A percentile compares a stretch with the other conserved stretches of the same genome.
Conservation (phyloP, 257 asterid species). For the Linderniella brevidens region DNA sequence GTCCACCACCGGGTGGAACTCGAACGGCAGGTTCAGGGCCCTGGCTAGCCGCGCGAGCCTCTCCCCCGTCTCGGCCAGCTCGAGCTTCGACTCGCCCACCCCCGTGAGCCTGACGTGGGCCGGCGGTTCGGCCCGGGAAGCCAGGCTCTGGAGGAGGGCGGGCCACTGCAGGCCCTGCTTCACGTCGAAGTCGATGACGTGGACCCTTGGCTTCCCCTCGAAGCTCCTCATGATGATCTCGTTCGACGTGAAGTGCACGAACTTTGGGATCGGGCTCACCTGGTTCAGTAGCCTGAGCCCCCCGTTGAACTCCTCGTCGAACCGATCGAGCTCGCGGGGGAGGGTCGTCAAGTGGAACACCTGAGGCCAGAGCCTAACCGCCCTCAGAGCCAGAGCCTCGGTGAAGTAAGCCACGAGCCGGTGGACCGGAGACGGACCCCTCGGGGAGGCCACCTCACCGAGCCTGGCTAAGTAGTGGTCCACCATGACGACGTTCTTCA, state of each 20-base stretch:
- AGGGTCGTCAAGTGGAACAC: slow-evolving; percentile 46
- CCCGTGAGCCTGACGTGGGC: slow-evolving; percentile 82
- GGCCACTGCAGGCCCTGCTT: slow-evolving; percentile 98
- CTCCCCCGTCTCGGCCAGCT: slow-evolving; percentile 63
- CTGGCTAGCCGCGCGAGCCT: slow-evolving; percentile 67
- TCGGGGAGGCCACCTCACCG: slow-evolving; percentile 89
- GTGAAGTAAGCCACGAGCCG: slow-evolving; percentile 79
- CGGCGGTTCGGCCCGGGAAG: slow-evolving; percentile 53
- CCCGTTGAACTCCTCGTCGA: slow-evolving; percentile 33
- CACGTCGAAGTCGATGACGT: slow-evolving; percentile 78
- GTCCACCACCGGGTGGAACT: slow-evolving; percentile 88
- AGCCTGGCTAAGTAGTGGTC: slow-evolving; percentile 58
- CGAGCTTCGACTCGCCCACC: slow-evolving; percentile 82
- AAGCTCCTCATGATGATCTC: slow-evolving; percentile 73
- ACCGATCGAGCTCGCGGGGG: slow-evolving; percentile 57
- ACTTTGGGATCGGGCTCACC: slow-evolving; percentile 66
- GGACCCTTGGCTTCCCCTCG: slow-evolving; percentile 70
- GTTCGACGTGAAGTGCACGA: slow-evolving; percentile 76
- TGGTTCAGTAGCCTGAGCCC: slow-evolving; percentile 54
- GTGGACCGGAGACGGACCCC: slow-evolving; percentile 43
- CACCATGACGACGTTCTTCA: slow-evolving; percentile 34
- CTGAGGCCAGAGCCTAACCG: slow-evolving; percentile 64
- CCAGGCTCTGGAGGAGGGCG: slow-evolving; percentile 74
- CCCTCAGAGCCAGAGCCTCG: slow-evolving; percentile 67
- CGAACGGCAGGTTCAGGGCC: slow-evolving; percentile 46